Conservation (phyloP, 148 eudicot species). For the Heliosperma pusillum region DNA sequence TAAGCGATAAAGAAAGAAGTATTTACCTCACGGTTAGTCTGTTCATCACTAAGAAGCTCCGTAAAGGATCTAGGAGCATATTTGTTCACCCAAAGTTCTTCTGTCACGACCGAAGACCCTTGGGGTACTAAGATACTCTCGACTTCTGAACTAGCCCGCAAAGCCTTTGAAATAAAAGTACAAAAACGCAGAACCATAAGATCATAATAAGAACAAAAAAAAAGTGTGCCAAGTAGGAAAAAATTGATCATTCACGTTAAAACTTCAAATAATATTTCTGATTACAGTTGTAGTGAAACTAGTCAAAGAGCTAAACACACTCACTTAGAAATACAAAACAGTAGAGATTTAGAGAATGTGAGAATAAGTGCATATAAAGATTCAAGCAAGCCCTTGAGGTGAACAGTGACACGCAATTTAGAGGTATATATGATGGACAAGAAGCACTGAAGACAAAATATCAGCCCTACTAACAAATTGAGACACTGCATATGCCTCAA, state of each 20-base stretch:
- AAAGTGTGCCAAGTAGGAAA: not conserved
- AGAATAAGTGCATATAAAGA: not conserved
- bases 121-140: slow-evolving; percentile 28
- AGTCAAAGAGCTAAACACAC: not conserved
- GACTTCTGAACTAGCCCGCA: slow-evolving; percentile 61
- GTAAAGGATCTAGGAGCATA: slow-evolving; percentile 91
- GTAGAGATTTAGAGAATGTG: not conserved
- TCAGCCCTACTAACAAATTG: not conserved
- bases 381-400: not conserved
- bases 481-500: not conserved
- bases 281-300: not conserved
- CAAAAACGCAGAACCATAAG: not conserved
- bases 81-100: slow-evolving; percentile 92
- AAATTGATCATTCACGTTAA: too few relatives aligned
- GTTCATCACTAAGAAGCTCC: slow-evolving; percentile 96
- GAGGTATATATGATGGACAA: slow-evolving; percentile 1
- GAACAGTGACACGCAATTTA: not conserved
- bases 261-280: not conserved
- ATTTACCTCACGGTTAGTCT: slow-evolving; percentile 90
- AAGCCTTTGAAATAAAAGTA: slow-evolving; percentile 44
- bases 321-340: not conserved
- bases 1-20: not conserved
- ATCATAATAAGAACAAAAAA: not conserved
- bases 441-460: not conserved
- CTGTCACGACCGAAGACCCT: slow-evolving; percentile 47